phyloP scores from a whole-genome alignment of 2,329 filamentous ascomycete species.

The Diaporthe ilicicola region DNA sequence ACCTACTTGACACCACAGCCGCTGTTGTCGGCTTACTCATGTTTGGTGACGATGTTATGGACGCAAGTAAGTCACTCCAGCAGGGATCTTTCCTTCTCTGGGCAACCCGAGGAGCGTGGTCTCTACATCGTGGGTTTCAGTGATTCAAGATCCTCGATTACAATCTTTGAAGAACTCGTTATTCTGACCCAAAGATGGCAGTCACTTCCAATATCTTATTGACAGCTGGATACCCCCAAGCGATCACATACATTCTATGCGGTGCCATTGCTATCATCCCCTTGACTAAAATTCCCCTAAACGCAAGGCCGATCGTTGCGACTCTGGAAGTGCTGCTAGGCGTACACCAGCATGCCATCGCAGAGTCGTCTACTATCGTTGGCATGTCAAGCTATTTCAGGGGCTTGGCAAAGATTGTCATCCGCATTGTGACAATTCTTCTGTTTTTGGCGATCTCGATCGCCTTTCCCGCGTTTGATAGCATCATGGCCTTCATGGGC shows the following conservation, averaged over 20 bases:
- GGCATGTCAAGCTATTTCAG: slow-evolving; percentile 66
- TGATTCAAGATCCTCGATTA: neutral
- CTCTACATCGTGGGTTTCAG: neutral
- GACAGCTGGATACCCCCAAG: slow-evolving; percentile 76
- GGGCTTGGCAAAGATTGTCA: slow-evolving; percentile 63
- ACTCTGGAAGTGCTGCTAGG: slow-evolving; percentile 85
- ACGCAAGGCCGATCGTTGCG: slow-evolving; percentile 85
- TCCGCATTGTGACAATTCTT: slow-evolving; percentile 74
- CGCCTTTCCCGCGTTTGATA: slow-evolving; percentile 79
- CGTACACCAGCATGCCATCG: slow-evolving; percentile 63
- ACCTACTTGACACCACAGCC: slow-evolving; percentile 81
- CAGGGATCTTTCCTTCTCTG: neutral
- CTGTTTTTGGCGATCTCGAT: slow-evolving; percentile 79
- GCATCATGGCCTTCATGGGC: slow-evolving; percentile 91
- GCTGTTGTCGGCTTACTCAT: slow-evolving; percentile 88
- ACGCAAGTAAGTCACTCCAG: slow-evolving; percentile 62
- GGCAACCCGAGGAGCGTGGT: no score
- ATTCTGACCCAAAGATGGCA: neutral
- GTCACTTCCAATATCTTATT: slow-evolving; percentile 88
- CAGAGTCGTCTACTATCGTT: slow-evolving; percentile 55
- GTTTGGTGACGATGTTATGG: slow-evolving; percentile 89
- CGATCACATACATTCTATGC: slow-evolving; percentile 80
- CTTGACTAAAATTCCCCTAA: slow-evolving; percentile 92
- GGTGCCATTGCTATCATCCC: slow-evolving; percentile 92
- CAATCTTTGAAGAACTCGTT: neutral